These are phyloP conservation scores for Lolium multiflorum DNA, from an alignment of 176 grass and related monocot species.

Conservation along the genomic window DNA sequence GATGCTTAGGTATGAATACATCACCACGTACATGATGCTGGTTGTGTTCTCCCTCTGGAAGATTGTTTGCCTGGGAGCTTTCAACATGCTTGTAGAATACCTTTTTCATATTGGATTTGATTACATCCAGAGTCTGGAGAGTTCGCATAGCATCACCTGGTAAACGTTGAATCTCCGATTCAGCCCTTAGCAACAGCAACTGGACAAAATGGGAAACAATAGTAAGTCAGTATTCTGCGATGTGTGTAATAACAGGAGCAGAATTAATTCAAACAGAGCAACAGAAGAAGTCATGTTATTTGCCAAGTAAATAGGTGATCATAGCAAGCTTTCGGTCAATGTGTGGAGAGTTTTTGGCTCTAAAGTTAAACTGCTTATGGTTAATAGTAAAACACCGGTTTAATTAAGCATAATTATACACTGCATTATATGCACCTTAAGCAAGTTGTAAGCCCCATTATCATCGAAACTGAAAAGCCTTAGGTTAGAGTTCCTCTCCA, in stretches of 20 bases:
- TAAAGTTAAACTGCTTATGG: conserved; percentile 5
- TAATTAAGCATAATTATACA: background rate
- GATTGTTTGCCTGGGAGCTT: conserved; percentile 33
- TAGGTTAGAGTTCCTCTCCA: conserved; percentile 61
- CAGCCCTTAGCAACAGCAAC: conserved; percentile 70
- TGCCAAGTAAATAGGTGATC: conserved; percentile 12
- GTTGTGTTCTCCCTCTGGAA: conserved; percentile 36
- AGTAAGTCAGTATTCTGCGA: conserved; percentile 12
- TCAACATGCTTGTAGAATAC: conserved; percentile 62
- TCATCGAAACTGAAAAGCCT: conserved; percentile 70
- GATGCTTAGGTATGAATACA: conserved; percentile 70
- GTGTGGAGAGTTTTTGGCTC: background rate
- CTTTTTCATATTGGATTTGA: conserved; percentile 63
- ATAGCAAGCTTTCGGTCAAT: conserved; percentile 13
- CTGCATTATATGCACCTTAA: conserved; percentile 57
- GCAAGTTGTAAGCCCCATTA: conserved; percentile 74
- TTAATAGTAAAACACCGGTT: background rate
- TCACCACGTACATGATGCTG: conserved; percentile 46
- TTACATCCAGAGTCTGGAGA: conserved; percentile 55
- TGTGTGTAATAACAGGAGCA: background rate
- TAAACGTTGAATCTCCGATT: conserved; percentile 65
- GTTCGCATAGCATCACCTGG: conserved; percentile 50
- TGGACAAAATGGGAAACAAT: conserved; percentile 33
- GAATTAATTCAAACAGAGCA: conserved; percentile 19
- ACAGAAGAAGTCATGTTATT: background rate